phyloP scores from a whole-genome alignment of 805 yeast species.

The Debaryomyces hansenii region DNA sequence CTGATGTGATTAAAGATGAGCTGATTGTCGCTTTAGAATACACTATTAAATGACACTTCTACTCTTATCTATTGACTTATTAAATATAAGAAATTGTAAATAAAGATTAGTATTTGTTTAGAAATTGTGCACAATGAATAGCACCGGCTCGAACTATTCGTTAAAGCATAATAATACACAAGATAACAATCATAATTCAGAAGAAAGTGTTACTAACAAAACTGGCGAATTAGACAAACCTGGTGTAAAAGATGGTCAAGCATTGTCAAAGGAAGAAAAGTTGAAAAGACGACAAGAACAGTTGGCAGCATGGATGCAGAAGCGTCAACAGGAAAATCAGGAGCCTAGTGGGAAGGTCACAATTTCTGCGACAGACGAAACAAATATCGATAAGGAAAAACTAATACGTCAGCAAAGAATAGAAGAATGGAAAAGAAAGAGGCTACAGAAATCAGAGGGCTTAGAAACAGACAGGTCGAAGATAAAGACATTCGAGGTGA shows the following conservation, averaged over 20 bases:
- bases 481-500: neutral
- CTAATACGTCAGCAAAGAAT: conserved; percentile 38
- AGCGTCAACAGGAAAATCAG: conserved; percentile 40
- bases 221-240: conserved; percentile 3
- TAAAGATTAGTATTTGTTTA: neutral
- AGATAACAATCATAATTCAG: neutral
- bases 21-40: neutral
- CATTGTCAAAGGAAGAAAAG: conserved; percentile 30
- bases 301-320: conserved; percentile 60
- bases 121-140: neutral
- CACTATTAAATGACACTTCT: too few relatives aligned
- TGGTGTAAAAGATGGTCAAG: conserved; percentile 7
- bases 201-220: conserved; percentile 15
- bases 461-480: conserved; percentile 1
- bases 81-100: neutral
- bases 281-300: conserved; percentile 48
- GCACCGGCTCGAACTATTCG: conserved; percentile 1
- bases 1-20: neutral
- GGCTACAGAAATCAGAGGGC: conserved; percentile 5
- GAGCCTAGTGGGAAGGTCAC: neutral
- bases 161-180: conserved; percentile 1
- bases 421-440: conserved; percentile 53
- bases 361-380: neutral
- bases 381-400: conserved; percentile 13
- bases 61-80: too few relatives aligned